phyloP scores from a whole-genome alignment of 495 filamentous ascomycete genomes.

The Astrothelium macrocarpum region DNA sequence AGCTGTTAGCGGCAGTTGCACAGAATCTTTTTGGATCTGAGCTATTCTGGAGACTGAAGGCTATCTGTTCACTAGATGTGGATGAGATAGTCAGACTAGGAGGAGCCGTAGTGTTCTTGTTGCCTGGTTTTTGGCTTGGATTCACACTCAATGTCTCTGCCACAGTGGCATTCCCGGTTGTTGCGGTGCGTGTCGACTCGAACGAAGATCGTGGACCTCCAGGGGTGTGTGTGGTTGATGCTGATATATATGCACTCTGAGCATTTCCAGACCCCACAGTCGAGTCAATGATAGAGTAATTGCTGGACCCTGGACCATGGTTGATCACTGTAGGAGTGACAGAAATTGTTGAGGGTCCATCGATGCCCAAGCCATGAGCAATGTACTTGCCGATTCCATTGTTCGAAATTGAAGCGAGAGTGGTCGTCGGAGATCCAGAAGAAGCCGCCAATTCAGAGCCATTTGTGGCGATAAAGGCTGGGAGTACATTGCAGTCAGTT shows the following conservation, averaged over 20 bases:
- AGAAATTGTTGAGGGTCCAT: not conserved
- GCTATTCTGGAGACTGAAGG: not conserved
- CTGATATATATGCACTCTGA: too few species aligned
- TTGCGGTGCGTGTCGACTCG: not conserved
- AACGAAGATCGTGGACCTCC: too few species aligned
- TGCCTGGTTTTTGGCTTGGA: not conserved
- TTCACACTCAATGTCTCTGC: not conserved
- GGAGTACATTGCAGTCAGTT: not conserved
- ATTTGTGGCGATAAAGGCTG: not conserved
- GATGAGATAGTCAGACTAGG: not conserved
- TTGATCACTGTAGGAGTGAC: not conserved
- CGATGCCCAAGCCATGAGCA: not conserved
- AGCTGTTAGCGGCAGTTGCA: not conserved
- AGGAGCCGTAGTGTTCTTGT: not conserved
- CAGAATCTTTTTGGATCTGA: not conserved
- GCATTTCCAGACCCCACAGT: not conserved
- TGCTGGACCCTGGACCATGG: not conserved
- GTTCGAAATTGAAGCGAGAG: not conserved
- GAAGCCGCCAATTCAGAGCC: not conserved
- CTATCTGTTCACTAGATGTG: not conserved
- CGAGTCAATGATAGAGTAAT: not conserved
- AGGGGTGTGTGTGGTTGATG: too few species aligned
- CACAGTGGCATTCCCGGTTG: not conserved
- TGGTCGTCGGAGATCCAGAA: not conserved
- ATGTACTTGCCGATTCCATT: not conserved